These are phyloP conservation scores for Lanmaoa pseudosensibilis DNA, from an alignment of 768 basidiomycete species.

Conservation along the genomic window DNA sequence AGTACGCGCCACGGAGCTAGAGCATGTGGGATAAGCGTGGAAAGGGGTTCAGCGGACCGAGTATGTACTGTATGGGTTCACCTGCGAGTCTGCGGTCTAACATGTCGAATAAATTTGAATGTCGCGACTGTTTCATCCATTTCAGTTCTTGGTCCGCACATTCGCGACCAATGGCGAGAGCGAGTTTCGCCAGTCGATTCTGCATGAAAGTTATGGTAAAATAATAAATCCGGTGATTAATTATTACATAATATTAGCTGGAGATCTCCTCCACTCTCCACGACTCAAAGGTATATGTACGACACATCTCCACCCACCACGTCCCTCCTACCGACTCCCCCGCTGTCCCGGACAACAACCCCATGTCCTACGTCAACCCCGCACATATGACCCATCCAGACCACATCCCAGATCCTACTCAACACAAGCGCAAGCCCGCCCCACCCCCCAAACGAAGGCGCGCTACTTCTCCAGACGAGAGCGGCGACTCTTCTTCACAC, in stretches of 20 bases:
- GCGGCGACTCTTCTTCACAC: slow-evolving; percentile 46
- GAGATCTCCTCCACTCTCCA: slow-evolving; percentile 15
- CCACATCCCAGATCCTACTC: slow-evolving; percentile 27
- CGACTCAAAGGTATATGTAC: slow-evolving; percentile 14
- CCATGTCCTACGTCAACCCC: slow-evolving; percentile 39
- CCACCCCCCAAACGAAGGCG: slow-evolving; percentile 57
- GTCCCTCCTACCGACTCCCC: slow-evolving; percentile 3
- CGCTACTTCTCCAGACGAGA: slow-evolving; percentile 57
- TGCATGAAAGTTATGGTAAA: slow-evolving; percentile 8
- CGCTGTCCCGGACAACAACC: background rate
- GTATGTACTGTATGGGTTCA: too few relatives aligned
- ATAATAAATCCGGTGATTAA: background rate
- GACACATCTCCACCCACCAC: slow-evolving; percentile 8
- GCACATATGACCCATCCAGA: slow-evolving; percentile 38
- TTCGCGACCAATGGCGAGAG: slow-evolving; percentile 34
- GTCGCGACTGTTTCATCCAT: slow-evolving; percentile 45
- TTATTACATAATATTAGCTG: slow-evolving; percentile 22
- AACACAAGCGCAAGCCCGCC: slow-evolving; percentile 41
- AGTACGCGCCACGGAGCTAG: too few relatives aligned
- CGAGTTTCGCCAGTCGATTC: slow-evolving; percentile 31
- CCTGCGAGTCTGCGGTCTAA: slow-evolving; percentile 59
- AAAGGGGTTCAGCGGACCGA: too few relatives aligned
- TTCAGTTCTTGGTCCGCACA: slow-evolving; percentile 43
- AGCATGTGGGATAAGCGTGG: too few relatives aligned
- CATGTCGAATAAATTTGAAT: slow-evolving; percentile 35